Evolutionary conservation across 192 early-diverging fungal species (phyloP), one percentile per base, ranked within the genome.

Genomic region (Linnemannia elongata): DNA sequence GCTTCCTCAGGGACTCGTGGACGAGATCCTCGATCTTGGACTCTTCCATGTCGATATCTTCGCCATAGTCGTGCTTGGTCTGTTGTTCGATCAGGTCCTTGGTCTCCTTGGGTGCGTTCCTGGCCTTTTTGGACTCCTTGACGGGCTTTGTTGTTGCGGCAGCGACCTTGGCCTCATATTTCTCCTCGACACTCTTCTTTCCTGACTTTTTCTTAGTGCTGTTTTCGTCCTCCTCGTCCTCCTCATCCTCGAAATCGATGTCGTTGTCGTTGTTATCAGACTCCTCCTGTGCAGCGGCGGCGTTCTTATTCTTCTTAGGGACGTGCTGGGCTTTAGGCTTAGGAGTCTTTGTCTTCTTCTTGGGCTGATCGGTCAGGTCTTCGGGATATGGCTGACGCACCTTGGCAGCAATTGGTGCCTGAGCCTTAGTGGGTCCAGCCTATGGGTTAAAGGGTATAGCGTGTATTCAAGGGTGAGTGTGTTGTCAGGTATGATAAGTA

Each of bases 11-110:
- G 24, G 76, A 80, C 79, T 88, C 84, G 75, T 84, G 87, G 22
- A 84, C 84, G 30, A 72, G 85, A 79, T 79, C 76, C 69, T 85
- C 83, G 24, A 84, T 72, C 69, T 79, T 84, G 47, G 82, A 88
- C 49, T 88, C 82, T 69, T 88, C 81, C 74, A 74, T 77, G 30
- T 88, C 79, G 9, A 83, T 54, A 47, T 80, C 81, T 55, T 82
- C 79, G 44, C 87, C 82, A 74, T 88, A 88, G 36, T 82, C 87
- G 52, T 88, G 77, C 49, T 76, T 83, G 17, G 74, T 77, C 27
- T 82, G 81, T 24, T 88, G 76, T 2, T 73, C 45, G 10, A 82
- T 44, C 41, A 88, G 33, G 17, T 88, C 82, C 71, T 76, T 68
- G 30, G 85, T 87, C 41, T 81, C 73, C 57, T 83, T 88, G n/a